Percentiles rank a stretch among this genome's conserved stretches.
Evolutionary conservation across 1,284 basidiomycete genomes (phyloP).

Genomic region (Ustilago loliicola): DNA sequence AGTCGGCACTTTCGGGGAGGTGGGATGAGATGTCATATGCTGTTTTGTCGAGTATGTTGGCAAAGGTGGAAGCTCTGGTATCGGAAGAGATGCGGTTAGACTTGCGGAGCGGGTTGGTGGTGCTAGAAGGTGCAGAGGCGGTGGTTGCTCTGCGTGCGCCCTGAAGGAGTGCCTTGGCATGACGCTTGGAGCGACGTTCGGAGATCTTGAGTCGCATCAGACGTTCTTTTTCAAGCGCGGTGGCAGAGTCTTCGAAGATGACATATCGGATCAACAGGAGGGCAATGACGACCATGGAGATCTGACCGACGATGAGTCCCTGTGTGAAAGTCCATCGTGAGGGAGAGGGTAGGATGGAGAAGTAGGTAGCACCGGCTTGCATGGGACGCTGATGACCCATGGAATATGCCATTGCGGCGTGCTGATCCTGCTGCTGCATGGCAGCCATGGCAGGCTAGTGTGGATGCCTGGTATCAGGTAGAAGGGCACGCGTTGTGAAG

Average conservation of each 20-base stretch:
- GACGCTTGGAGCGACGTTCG: slow-evolving; percentile 45
- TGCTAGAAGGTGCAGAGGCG: background rate
- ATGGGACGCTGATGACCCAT: slow-evolving; percentile 22
- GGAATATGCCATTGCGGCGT: slow-evolving; percentile 20
- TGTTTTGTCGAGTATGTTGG: slow-evolving; percentile 72
- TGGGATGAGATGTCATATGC: slow-evolving; percentile 74
- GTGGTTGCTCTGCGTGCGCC: slow-evolving; percentile 21
- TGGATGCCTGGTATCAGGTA: background rate
- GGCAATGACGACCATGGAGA: slow-evolving; percentile 70
- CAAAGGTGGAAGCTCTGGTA: slow-evolving; percentile 28
- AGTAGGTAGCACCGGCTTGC: slow-evolving; percentile 22
- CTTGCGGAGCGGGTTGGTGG: slow-evolving; percentile 23
- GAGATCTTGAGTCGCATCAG: slow-evolving; percentile 54
- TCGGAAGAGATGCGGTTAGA: slow-evolving; percentile 32
- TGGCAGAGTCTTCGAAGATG: slow-evolving; percentile 73
- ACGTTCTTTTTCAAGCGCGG: slow-evolving; percentile 49
- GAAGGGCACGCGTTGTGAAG: background rate
- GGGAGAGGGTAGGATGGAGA: slow-evolving; percentile 24
- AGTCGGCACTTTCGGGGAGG: slow-evolving; percentile 74
- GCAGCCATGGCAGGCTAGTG: background rate
- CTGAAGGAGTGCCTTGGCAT: slow-evolving; percentile 42
- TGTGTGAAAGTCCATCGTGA: slow-evolving; percentile 73
- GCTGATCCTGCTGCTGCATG: slow-evolving; percentile 29
- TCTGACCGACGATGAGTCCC: slow-evolving; percentile 74
- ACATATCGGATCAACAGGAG: slow-evolving; percentile 73